Conservation (phyloP, 495 filamentous ascomycete species). For the Bombardia bombarda region DNA sequence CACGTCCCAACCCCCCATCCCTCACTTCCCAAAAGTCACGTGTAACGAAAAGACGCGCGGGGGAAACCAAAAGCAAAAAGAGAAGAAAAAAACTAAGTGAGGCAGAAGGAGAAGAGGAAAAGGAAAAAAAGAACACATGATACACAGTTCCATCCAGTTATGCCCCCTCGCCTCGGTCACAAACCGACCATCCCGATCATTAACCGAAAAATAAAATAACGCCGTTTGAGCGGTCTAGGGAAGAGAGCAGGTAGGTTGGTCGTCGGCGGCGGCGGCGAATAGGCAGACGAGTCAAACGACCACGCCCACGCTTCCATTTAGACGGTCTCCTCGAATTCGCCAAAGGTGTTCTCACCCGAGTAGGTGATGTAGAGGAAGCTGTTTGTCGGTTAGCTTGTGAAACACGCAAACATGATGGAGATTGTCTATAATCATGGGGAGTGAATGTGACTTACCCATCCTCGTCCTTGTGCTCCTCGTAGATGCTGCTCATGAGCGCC, state of each 20-base stretch:
- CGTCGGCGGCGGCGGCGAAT: neutral
- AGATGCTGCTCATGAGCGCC: constrained; percentile 98
- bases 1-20: neutral
- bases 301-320: constrained; percentile 9
- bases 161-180: neutral
- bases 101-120: neutral
- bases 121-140: constrained; percentile 3
- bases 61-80: neutral
- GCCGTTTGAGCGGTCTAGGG: constrained; percentile 8
- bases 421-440: too few relatives aligned
- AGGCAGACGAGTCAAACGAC: neutral
- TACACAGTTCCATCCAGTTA: constrained; percentile 13
- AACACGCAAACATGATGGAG: neutral
- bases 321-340: constrained; percentile 36
- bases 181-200: constrained; percentile 6
- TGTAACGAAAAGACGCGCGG: neutral
- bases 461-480: constrained; percentile 93
- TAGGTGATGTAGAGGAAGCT: constrained; percentile 64
- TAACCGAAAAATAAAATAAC: constrained; percentile 6
- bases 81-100: neutral
- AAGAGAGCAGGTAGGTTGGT: neutral
- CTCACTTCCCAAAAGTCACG: too few relatives aligned
- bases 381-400: constrained; percentile 7
- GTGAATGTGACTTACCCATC: constrained; percentile 46
- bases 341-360: constrained; percentile 99